phyloP scores from a whole-genome alignment of 441 rosid genomes.

The Adansonia grandidieri region DNA sequence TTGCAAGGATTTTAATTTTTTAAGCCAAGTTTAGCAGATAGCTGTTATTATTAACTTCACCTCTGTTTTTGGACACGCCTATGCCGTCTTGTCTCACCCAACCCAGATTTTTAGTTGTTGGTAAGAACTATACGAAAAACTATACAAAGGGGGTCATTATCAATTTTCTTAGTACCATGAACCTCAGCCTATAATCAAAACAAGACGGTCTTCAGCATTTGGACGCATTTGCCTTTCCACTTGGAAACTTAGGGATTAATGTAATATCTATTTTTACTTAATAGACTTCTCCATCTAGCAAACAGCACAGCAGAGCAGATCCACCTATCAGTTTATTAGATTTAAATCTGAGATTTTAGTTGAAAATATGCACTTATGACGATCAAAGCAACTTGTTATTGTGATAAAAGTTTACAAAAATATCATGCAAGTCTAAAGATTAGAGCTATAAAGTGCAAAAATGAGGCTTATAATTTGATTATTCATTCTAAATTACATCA shows the following conservation, averaged over 20 bases:
- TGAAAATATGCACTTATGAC: neutral
- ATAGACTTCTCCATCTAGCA: neutral
- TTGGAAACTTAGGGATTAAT: neutral
- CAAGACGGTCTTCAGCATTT: neutral
- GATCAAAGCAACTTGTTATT: conserved; percentile 1
- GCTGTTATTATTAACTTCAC: neutral
- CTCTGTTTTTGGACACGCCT: neutral
- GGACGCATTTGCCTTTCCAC: neutral
- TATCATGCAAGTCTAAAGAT: neutral
- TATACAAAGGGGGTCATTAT: neutral
- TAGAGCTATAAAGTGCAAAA: neutral
- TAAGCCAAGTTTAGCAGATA: neutral
- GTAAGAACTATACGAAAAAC: neutral
- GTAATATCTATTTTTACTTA: too few relatives aligned
- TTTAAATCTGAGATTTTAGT: neutral
- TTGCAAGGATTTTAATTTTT: conserved; percentile 7
- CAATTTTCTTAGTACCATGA: conserved; percentile 12
- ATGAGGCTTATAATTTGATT: neutral
- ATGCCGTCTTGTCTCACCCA: neutral
- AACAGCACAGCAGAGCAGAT: neutral
- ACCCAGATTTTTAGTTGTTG: neutral
- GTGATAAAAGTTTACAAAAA: neutral
- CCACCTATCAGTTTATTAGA: neutral
- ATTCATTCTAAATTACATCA: neutral
- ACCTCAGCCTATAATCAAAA: neutral